phyloP scores from a whole-genome alignment of 805 yeast genomes.

The Cyberlindnera nakhonratchasimensis region DNA sequence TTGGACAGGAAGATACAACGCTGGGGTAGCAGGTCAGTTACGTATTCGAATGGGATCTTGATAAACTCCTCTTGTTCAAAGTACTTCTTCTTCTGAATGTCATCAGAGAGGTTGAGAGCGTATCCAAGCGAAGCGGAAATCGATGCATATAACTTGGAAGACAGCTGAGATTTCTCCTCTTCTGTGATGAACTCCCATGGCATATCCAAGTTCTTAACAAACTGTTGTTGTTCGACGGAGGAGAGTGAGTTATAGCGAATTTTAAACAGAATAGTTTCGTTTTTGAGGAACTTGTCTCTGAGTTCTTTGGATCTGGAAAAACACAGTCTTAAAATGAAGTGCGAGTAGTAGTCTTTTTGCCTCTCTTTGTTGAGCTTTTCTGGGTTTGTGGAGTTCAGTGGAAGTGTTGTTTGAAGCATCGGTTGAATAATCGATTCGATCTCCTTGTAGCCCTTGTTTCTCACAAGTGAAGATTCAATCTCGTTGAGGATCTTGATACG shows the following conservation, averaged over 20 bases:
- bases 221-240: constrained; percentile 62
- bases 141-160: constrained; percentile 51
- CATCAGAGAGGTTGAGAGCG: constrained; percentile 41
- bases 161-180: constrained; percentile 54
- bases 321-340: constrained; percentile 81
- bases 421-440: constrained; percentile 65
- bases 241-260: constrained; percentile 66
- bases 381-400: constrained; percentile 43
- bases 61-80: constrained; percentile 64
- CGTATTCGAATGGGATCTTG: constrained; percentile 84
- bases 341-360: constrained; percentile 88
- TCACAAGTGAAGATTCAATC: constrained; percentile 68
- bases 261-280: constrained; percentile 73
- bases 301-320: constrained; percentile 86
- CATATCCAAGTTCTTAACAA: constrained; percentile 61
- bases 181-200: constrained; percentile 67
- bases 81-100: constrained; percentile 39
- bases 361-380: constrained; percentile 45
- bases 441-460: constrained; percentile 63
- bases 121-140: constrained; percentile 40
- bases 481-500: constrained; percentile 79
- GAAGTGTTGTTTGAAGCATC: constrained; percentile 58
- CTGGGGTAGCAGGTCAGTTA: constrained; percentile 70
- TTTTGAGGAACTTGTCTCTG: constrained; percentile 70
- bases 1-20: constrained; percentile 61